Evolutionary conservation across 352 stramenopile genomes (phyloP), one percentile per base, ranked within the genome.

Genomic region (Aphanomyces stellatus): DNA sequence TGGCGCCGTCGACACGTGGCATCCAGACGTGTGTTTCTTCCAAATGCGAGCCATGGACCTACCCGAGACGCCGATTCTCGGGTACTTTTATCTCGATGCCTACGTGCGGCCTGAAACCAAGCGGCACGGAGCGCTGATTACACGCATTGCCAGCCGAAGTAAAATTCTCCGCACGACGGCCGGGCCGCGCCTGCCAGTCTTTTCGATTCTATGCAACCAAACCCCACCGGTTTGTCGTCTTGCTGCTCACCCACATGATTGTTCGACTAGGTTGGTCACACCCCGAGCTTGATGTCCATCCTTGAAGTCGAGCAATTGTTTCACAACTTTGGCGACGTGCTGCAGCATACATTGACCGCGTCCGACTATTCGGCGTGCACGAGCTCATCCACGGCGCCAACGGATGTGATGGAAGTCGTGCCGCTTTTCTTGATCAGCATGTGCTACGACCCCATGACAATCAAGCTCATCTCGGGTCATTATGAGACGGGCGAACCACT

Each of bases 311-410:
- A 98, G 77, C 98, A 93, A 31, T 74, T 98, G 7, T 98, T 98
- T 76, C 93, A 98, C 62, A 90, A 97, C 76, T 97, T 97, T 65
- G 96, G 97, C 55, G 96, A 99, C 73, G 96, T 93, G 0, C 78
- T 99, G 28, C 97, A 99, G 76, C 96, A 99, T 78, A 99, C 99
- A 96, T 84, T 99, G 5, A 99, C 97, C 10, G 89, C 79, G 24
- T 93, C 97, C 53, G 85, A 96, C 46, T 89, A 99, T 69, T 98
- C 72, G 91, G 91, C 53, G 37, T 46, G 11, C 37, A 46, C n/a
- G n/a, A n/a, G n/a, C n/a, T n/a, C n/a, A 2, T 46, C 2, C 11
- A 46, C 0, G 37, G 37, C 37, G n/a, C n/a, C n/a, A n/a, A n/a
- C n/a, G n/a, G 1, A 46, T 46, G 1, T 19, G 13, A 11, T 46